Conservation (phyloP, 1,139 yeast genomes). For the Debaryomyces sp. region DNA sequence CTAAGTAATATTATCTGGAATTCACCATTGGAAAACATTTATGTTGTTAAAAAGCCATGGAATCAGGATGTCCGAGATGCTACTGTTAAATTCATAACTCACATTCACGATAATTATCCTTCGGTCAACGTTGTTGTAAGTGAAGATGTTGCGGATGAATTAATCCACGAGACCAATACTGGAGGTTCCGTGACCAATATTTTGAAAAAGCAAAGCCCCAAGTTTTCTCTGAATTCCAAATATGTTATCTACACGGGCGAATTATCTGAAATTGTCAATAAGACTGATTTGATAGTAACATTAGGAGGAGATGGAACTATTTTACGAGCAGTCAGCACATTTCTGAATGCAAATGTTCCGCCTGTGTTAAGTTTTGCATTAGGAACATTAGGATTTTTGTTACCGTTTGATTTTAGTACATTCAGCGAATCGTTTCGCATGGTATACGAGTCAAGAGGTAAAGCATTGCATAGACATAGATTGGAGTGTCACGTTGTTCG, state of each 20-base stretch:
- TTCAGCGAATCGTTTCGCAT: conserved; percentile 61
- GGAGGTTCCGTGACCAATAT: conserved; percentile 2
- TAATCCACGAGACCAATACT: conserved; percentile 39
- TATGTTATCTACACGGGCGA: conserved; percentile 55
- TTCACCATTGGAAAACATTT: conserved; percentile 64
- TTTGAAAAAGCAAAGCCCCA: conserved; percentile 15
- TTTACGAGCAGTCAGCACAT: conserved; percentile 66
- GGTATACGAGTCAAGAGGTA: conserved; percentile 69
- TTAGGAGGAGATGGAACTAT: conserved; percentile 97
- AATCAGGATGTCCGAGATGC: conserved; percentile 65
- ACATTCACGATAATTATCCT: conserved; percentile 61
- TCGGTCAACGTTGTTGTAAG: conserved; percentile 74
- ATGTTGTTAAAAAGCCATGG: conserved; percentile 86
- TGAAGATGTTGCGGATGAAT: conserved; percentile 74
- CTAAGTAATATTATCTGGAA: conserved; percentile 51
- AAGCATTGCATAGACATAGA: conserved; percentile 74
- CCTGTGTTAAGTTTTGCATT: conserved; percentile 87
- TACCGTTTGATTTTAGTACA: conserved; percentile 79
- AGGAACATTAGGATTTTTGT: conserved; percentile 88
- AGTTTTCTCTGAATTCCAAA: conserved; percentile 10
- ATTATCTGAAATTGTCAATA: conserved; percentile 53
- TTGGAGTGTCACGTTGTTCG: conserved; percentile 74
- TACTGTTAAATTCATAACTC: conserved; percentile 62
- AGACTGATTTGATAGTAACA: conserved; percentile 76
- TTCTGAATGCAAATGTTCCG: conserved; percentile 73